phyloP scores from a whole-genome alignment of 2,329 filamentous ascomycete genomes.

The Xylaria sp. region DNA sequence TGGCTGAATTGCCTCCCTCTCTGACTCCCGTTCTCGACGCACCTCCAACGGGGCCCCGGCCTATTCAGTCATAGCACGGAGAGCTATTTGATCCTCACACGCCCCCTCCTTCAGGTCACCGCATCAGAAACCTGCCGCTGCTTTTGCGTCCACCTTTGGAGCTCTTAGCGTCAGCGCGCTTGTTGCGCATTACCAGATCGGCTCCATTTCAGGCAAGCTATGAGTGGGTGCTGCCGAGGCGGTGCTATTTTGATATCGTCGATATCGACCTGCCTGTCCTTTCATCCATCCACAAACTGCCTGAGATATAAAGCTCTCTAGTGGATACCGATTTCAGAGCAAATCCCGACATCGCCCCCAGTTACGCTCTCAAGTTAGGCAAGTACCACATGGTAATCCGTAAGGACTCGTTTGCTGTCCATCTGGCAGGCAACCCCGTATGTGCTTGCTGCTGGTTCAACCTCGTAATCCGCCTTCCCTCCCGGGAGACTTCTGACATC shows the following conservation, averaged over 20 bases:
- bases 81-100: conserved; percentile 30
- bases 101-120: conserved; percentile 22
- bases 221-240: conserved; percentile 30
- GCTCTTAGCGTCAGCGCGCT: conserved; percentile 47
- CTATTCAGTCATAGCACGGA: conserved; percentile 28
- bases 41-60: conserved; percentile 33
- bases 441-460: conserved; percentile 1
- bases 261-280: conserved; percentile 20
- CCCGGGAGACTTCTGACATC: conserved; percentile 4
- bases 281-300: conserved; percentile 11
- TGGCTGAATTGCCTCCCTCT: conserved; percentile 31
- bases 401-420: conserved; percentile 7
- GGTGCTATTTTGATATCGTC: conserved; percentile 17
- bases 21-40: conserved; percentile 23
- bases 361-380: conserved; percentile 17
- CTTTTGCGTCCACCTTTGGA: conserved; percentile 38
- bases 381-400: conserved; percentile 17
- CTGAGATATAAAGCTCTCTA: conserved; percentile 15
- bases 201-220: conserved; percentile 27
- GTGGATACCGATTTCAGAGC: conserved; percentile 13
- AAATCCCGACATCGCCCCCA: conserved; percentile 27
- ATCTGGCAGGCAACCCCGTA: conserved; percentile 11
- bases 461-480: background rate
- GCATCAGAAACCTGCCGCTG: conserved; percentile 37
- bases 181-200: conserved; percentile 39